These are phyloP conservation scores for Arachnomyces sp. DNA, from an alignment of 2,329 filamentous ascomycete species.

Conservation along the genomic window DNA sequence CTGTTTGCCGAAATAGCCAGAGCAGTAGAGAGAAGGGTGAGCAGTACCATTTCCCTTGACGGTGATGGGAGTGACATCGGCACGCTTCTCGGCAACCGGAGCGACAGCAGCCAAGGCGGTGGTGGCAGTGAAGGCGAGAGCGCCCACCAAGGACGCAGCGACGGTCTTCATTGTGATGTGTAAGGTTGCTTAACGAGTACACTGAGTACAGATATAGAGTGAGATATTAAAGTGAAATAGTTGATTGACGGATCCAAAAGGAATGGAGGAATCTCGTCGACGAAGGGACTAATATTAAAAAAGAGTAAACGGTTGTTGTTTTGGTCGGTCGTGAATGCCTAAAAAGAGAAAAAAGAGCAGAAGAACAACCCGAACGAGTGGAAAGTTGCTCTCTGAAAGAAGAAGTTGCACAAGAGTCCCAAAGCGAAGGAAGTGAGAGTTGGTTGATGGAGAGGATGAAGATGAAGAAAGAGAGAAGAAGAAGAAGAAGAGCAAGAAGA, in stretches of 20 bases:
- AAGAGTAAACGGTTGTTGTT: neutral
- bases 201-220: neutral
- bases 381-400: constrained; percentile 2
- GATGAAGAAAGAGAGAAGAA: constrained; percentile 9
- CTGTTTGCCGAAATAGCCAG: constrained; percentile 23
- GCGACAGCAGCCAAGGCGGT: constrained; percentile 39
- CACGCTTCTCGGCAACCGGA: constrained; percentile 30
- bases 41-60: constrained; percentile 54
- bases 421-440: constrained; percentile 9
- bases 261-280: constrained; percentile 1
- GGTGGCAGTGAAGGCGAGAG: constrained; percentile 40
- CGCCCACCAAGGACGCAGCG: constrained; percentile 38
- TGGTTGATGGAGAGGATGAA: constrained; percentile 8
- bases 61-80: constrained; percentile 47
- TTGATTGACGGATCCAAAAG: neutral
- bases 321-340: no score
- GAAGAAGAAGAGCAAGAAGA: constrained; percentile 14
- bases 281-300: constrained; percentile 1
- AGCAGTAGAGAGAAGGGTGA: no score
- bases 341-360: constrained; percentile 1
- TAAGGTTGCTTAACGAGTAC: no score
- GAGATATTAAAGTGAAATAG: neutral
- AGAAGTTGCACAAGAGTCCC: constrained; percentile 1
- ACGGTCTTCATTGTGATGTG: constrained; percentile 50
- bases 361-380: constrained; percentile 10